Evolutionary conservation across 2,329 filamentous ascomycete genomes (phyloP).

Genomic region (Hymenoscyphus occultus): DNA sequence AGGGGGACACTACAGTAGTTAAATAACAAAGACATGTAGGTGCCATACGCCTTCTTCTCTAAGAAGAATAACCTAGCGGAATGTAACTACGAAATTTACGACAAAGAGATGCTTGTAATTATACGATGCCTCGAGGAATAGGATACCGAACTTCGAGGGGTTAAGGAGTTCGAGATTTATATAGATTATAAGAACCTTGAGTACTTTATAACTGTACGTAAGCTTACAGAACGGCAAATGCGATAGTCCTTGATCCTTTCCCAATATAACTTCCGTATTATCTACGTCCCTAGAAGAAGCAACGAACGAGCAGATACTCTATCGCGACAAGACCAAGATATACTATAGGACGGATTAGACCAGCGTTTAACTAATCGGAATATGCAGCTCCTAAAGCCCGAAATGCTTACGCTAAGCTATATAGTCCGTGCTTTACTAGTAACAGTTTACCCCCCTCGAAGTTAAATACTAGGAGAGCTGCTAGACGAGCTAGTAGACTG

Average conservation of each 20-base stretch:
- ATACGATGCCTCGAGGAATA: neutral
- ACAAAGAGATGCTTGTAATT: neutral
- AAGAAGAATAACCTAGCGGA: no score
- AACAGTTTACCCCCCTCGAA: no score
- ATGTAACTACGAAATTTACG: neutral
- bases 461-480: neutral
- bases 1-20: no score
- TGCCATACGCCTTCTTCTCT: no score
- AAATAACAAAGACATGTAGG: no score
- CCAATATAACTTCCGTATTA: constrained; percentile 7
- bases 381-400: no score
- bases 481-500: neutral
- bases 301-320: neutral
- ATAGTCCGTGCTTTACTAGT: no score
- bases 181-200: constrained; percentile 14
- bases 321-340: neutral
- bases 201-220: constrained; percentile 12
- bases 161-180: constrained; percentile 10
- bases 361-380: neutral
- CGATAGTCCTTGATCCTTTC: constrained; percentile 10
- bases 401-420: no score
- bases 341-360: neutral
- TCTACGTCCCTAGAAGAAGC: neutral
- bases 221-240: constrained; percentile 12
- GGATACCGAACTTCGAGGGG: neutral